phyloP scores from a whole-genome alignment of 495 filamentous ascomycete genomes.

The Achaetomiella virescens region DNA sequence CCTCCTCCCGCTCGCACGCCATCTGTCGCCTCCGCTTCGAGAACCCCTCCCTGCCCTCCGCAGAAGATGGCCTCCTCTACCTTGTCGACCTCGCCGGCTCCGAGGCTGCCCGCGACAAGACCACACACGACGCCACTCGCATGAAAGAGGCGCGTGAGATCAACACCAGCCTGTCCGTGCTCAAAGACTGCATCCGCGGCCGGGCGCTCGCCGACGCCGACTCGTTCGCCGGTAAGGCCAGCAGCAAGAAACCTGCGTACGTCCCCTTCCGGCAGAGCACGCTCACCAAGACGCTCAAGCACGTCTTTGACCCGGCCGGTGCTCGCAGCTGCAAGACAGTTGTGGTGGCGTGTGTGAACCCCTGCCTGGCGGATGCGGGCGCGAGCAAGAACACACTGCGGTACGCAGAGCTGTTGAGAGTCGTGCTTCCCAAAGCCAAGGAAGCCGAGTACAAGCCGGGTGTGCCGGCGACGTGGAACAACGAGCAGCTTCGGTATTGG shows the following conservation, averaged over 20 bases:
- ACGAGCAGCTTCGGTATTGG: constrained; percentile 18
- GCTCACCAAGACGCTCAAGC: constrained; percentile 26
- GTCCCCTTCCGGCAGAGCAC: constrained; percentile 24
- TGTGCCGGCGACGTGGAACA: constrained; percentile 20
- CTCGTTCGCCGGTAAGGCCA: not conserved
- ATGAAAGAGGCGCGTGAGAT: constrained; percentile 42
- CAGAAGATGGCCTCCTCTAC: constrained; percentile 37
- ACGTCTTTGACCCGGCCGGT: constrained; percentile 23
- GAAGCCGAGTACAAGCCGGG: constrained; percentile 2
- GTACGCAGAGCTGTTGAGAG: constrained; percentile 22
- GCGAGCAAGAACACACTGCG: constrained; percentile 25
- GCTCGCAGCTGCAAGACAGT: constrained; percentile 19
- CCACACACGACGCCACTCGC: constrained; percentile 24
- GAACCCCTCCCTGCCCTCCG: constrained; percentile 17
- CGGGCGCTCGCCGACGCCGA: constrained; percentile 20
- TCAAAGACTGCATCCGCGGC: constrained; percentile 40
- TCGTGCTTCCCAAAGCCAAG: constrained; percentile 7
- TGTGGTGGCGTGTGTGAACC: constrained; percentile 25
- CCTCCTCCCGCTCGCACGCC: constrained; percentile 44
- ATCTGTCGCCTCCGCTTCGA: constrained; percentile 43
- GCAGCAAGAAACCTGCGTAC: constrained; percentile 11
- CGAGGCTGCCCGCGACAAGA: constrained; percentile 33
- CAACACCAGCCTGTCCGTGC: constrained; percentile 38
- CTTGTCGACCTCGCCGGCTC: constrained; percentile 46
- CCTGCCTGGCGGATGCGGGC: constrained; percentile 20